These are phyloP conservation scores for Phellopilus nigrolimitatus DNA, from an alignment of 1,284 basidiomycete species.

Conservation along the genomic window DNA sequence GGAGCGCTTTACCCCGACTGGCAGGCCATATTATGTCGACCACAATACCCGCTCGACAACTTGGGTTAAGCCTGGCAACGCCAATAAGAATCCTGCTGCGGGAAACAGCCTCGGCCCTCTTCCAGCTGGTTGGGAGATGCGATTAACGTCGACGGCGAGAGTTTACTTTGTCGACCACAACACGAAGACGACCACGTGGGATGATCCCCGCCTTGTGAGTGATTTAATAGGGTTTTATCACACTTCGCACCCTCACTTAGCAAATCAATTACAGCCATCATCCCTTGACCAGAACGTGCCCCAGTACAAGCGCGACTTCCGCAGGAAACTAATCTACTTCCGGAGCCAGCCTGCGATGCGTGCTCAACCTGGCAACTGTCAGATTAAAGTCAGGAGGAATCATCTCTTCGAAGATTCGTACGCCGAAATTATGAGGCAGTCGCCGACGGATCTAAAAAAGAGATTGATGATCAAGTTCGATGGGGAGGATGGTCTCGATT, in stretches of 20 bases:
- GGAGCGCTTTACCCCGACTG: constrained; percentile 96
- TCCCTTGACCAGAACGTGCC: constrained; percentile 77
- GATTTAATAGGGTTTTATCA: constrained; percentile 22
- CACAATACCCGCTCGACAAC: constrained; percentile 91
- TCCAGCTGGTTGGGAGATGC: constrained; percentile 96
- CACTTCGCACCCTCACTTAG: neutral
- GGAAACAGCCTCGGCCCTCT: constrained; percentile 65
- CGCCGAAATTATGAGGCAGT: constrained; percentile 94
- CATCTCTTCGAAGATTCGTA: constrained; percentile 96
- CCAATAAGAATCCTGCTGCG: constrained; percentile 58
- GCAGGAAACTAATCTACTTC: constrained; percentile 96
- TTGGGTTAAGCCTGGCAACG: constrained; percentile 88
- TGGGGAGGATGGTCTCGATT: constrained; percentile 94
- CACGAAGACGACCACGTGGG: constrained; percentile 97
- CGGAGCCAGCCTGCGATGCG: constrained; percentile 91
- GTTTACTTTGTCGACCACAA: constrained; percentile 98
- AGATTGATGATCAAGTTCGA: constrained; percentile 97
- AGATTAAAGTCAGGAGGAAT: constrained; percentile 89
- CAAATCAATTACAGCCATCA: constrained; percentile 1
- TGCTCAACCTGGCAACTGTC: constrained; percentile 86
- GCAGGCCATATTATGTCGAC: constrained; percentile 93
- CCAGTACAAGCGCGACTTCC: constrained; percentile 96
- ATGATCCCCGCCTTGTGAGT: constrained; percentile 86
- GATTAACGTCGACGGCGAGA: constrained; percentile 87
- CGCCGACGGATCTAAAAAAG: constrained; percentile 91